A percentile compares a stretch with the other conserved stretches of the same genome.
These are phyloP conservation scores for Exutisphaerella laricina DNA, from an alignment of 2,329 filamentous ascomycete genomes.

Conservation along the genomic window DNA sequence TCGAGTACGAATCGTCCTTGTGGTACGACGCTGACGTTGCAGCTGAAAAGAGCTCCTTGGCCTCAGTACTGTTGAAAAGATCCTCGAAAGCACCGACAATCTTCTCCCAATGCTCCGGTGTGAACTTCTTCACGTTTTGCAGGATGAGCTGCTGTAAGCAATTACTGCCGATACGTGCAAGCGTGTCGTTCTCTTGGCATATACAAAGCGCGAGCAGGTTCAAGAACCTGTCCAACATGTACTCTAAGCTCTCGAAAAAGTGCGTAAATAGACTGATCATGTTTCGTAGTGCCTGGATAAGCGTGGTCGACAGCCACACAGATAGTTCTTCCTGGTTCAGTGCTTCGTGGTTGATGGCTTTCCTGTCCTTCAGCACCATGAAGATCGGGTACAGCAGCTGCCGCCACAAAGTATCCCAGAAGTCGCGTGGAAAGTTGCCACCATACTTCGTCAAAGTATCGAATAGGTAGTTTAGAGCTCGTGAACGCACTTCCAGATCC, in stretches of 20 bases:
- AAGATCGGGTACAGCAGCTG: conserved; percentile 98
- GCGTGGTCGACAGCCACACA: conserved; percentile 97
- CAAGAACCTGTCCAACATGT: conserved; percentile 97
- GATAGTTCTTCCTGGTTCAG: conserved; percentile 94
- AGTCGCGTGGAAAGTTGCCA: conserved; percentile 83
- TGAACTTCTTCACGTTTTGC: conserved; percentile 93
- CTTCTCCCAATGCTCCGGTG: conserved; percentile 80
- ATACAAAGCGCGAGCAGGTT: conserved; percentile 94
- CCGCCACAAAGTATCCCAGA: conserved; percentile 98
- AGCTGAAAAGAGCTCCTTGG: conserved; percentile 92
- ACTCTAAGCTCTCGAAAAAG: conserved; percentile 92
- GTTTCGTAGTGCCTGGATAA: conserved; percentile 96
- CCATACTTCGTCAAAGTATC: conserved; percentile 87
- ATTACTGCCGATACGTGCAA: conserved; percentile 95
- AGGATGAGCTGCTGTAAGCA: conserved; percentile 94
- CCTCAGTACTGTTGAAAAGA: conserved; percentile 89
- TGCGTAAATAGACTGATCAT: conserved; percentile 99
- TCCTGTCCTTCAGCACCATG: conserved; percentile 82
- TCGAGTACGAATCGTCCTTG: conserved; percentile 22
- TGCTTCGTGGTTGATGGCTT: conserved; percentile 93
- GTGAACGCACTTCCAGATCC: conserved; percentile 86
- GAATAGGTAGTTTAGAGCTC: conserved; percentile 92
- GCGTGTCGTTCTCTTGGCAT: conserved; percentile 98
- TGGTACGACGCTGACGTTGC: conserved; percentile 42
- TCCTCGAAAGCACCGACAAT: conserved; percentile 95